Conservation (phyloP, 228 moss, liverwort and hornwort genomes). For the Sphagnum magellanicum region DNA sequence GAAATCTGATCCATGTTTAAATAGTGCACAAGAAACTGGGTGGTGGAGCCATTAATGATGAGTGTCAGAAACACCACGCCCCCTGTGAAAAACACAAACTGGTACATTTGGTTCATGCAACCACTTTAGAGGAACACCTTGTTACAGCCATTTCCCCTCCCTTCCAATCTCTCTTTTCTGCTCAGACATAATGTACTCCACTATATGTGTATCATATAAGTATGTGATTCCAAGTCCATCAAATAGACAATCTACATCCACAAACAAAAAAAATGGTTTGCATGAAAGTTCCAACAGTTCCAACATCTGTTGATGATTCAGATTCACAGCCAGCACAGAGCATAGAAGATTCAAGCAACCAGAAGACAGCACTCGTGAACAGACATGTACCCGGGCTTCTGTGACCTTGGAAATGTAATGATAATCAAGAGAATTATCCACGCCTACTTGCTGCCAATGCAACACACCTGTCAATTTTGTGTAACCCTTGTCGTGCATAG, state of each 20-base stretch:
- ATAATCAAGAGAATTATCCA: conserved; percentile 17
- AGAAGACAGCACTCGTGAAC: too few relatives aligned
- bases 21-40: conserved; percentile 69
- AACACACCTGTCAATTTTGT: background rate
- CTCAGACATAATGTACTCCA: too few relatives aligned
- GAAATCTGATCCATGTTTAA: conserved; percentile 52
- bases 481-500: too few relatives aligned
- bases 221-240: too few relatives aligned
- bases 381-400: conserved; percentile 52
- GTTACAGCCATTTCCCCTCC: background rate
- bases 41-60: conserved; percentile 82
- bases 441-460: conserved; percentile 46
- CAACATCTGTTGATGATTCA: too few relatives aligned
- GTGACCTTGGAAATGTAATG: conserved; percentile 50
- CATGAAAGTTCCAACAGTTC: too few relatives aligned
- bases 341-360: too few relatives aligned
- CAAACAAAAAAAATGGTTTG: too few relatives aligned
- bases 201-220: too few relatives aligned
- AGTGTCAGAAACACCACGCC: conserved; percentile 92
- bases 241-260: too few relatives aligned
- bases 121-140: conserved; percentile 18
- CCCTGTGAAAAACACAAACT: conserved; percentile 98
- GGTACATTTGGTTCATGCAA: conserved; percentile 30
- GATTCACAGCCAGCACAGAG: too few relatives aligned
- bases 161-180: conserved; percentile 1